Evolutionary conservation across 164 flowering plant species (phyloP), one percentile per base, ranked within the genome.

Genomic region (Aristolochia fimbriata): DNA sequence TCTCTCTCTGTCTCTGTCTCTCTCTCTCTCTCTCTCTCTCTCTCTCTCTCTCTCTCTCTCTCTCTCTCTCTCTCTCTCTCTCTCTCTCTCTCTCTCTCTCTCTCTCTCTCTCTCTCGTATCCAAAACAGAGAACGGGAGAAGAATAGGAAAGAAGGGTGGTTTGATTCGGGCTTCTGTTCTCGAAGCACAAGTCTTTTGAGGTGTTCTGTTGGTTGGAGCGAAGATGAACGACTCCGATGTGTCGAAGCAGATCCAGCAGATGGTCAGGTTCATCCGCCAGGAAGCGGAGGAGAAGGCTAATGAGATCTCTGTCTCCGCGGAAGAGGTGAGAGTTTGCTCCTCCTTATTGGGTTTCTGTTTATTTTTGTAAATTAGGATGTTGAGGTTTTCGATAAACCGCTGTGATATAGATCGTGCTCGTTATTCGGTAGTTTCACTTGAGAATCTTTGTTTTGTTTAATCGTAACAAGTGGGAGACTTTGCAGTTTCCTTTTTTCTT

Each of bases 281-380:
- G 66, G 80, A 77, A 58, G 80, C 80, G 19, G 78, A 77, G 66
- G 80, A 77, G 72, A 77, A 77, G 55, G 76, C 81, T 22, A 72
- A 70, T 64, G 78, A 77, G 69, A 77, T 74, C 76, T 55, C 59
- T 7, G 72, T 77, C 30, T 77, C 81, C n/a, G 76, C 78, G 37
- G 81, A 72, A 52, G 81, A 74, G 66, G 78, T 77, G 47, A 16
- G 41, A 43, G 21, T 37, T 31, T 64, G 50, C 21, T 27, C 43
- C 0, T 37, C 43, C 1, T 37, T 37, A 7, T 37, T 31, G 37
- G 37, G 37, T 31, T 31, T 37, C 41, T 27, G 15, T 9, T 58
- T 49, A 15, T 51, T 8, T n/a, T 37, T 7, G 12, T 37, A 37
- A 37, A 37, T 37, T 37, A 1, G 43, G 43, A 1, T 10, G 43